Evolutionary conservation across 2,329 filamentous ascomycete genomes (phyloP).

Genomic region (Celoporthe dispersa): DNA sequence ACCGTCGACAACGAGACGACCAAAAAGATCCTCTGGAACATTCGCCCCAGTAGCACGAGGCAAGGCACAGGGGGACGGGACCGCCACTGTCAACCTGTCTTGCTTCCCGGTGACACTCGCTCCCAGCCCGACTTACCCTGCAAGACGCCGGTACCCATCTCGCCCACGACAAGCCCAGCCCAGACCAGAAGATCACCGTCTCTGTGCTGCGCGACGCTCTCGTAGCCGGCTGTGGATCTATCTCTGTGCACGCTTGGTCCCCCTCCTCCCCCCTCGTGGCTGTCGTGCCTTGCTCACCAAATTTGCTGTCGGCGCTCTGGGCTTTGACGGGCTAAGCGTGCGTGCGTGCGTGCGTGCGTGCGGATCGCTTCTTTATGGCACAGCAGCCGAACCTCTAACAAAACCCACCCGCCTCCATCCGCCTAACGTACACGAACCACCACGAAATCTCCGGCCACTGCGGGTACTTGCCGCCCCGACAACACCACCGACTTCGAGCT

Average conservation of each 20-base stretch:
- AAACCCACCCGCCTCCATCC: slow-evolving; percentile 22
- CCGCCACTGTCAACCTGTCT: slow-evolving; percentile 12
- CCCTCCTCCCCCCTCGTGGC: slow-evolving; percentile 1
- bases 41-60: slow-evolving; percentile 12
- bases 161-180: background rate
- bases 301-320: slow-evolving; percentile 11
- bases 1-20: background rate
- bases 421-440: slow-evolving; percentile 13
- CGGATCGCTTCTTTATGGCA: slow-evolving; percentile 20
- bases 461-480: slow-evolving; percentile 17
- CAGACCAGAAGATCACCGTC: slow-evolving; percentile 18
- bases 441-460: slow-evolving; percentile 12
- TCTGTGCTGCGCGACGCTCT: slow-evolving; percentile 26
- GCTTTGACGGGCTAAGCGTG: slow-evolving; percentile 26
- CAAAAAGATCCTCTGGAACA: background rate
- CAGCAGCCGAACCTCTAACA: slow-evolving; percentile 15
- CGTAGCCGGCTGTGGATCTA: slow-evolving; percentile 25
- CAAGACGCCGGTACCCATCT: background rate
- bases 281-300: slow-evolving; percentile 17
- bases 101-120: slow-evolving; percentile 5
- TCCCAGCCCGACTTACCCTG: slow-evolving; percentile 7
- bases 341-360: slow-evolving; percentile 13
- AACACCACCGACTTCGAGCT: background rate
- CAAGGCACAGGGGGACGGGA: slow-evolving; percentile 1
- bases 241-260: slow-evolving; percentile 1